Percentiles rank a stretch among this genome's conserved stretches.
These are phyloP conservation scores for Xylaria multiplex DNA, from an alignment of 2,329 filamentous ascomycete species.

Conservation along the genomic window DNA sequence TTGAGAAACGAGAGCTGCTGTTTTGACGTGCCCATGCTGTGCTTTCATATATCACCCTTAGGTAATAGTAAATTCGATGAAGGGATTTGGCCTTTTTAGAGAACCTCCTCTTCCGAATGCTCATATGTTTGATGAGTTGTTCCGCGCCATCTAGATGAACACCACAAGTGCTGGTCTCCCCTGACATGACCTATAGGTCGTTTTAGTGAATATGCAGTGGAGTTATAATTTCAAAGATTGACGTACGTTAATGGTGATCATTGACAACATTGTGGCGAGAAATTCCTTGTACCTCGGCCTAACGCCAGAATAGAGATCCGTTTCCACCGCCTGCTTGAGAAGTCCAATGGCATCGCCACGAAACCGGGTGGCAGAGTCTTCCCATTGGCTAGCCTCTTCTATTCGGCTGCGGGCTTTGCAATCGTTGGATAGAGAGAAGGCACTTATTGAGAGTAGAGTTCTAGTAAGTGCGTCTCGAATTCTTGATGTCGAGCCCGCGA, in stretches of 20 bases:
- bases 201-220: neutral
- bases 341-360: slow-evolving; percentile 2
- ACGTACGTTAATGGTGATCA: slow-evolving; percentile 3
- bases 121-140: slow-evolving; percentile 7
- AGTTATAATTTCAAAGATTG: neutral
- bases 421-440: neutral
- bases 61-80: slow-evolving; percentile 9
- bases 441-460: slow-evolving; percentile 5
- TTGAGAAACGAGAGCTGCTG: neutral
- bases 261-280: slow-evolving; percentile 1
- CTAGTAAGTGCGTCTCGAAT: neutral
- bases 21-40: neutral
- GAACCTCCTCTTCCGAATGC: neutral
- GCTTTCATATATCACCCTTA: slow-evolving; percentile 7
- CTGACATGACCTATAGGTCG: neutral
- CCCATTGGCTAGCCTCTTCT: neutral
- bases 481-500: slow-evolving; percentile 1
- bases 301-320: neutral
- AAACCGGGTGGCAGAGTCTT: neutral
- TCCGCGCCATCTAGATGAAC: slow-evolving; percentile 2
- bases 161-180: neutral
- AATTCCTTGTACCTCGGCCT: slow-evolving; percentile 6
- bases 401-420: neutral
- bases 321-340: slow-evolving; percentile 5
- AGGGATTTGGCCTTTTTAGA: slow-evolving; percentile 4